Conservation (phyloP, 192 early-diverging fungal genomes). For the Cetraspora pellucida region DNA sequence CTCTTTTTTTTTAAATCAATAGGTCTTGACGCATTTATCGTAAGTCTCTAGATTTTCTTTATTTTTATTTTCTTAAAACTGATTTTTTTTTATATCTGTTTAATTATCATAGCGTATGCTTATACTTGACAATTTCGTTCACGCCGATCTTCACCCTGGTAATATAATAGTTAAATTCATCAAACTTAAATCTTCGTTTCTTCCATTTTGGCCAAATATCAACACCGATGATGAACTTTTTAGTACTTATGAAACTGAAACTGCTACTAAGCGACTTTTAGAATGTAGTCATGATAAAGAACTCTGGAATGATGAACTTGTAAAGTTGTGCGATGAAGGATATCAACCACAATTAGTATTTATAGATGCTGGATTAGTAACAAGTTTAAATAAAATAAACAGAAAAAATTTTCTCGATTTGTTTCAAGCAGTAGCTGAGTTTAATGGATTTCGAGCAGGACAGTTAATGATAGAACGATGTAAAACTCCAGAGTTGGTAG, state of each 20-base stretch:
- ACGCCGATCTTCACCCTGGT: conserved; percentile 93
- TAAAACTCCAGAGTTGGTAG: conserved; percentile 67
- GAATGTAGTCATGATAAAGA: conserved; percentile 43
- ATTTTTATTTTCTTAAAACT: conserved; percentile 20
- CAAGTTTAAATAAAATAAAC: conserved; percentile 70
- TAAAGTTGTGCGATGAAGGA: conserved; percentile 62
- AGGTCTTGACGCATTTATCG: conserved; percentile 72
- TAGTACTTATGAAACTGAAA: conserved; percentile 39
- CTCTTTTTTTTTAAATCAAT: conserved; percentile 17
- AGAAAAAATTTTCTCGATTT: conserved; percentile 90
- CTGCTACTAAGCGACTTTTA: conserved; percentile 44
- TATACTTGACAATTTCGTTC: conserved; percentile 91
- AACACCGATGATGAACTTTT: conserved; percentile 22
- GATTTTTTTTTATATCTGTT: too few relatives aligned
- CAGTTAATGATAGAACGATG: conserved; percentile 88
- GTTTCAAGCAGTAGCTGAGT: conserved; percentile 83
- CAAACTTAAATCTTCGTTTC: conserved; percentile 57
- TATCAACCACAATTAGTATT: conserved; percentile 79
- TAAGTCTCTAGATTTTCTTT: conserved; percentile 28
- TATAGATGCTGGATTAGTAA: conserved; percentile 91
- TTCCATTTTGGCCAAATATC: conserved; percentile 46
- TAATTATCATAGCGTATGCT: conserved; percentile 73
- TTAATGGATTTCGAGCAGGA: conserved; percentile 83
- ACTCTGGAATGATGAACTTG: conserved; percentile 49
- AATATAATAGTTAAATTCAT: conserved; percentile 88